A percentile compares a stretch with the other conserved stretches of the same genome.
Evolutionary conservation across 176 grass and related monocot genomes (phyloP).

Genomic region (Musa itinerans): DNA sequence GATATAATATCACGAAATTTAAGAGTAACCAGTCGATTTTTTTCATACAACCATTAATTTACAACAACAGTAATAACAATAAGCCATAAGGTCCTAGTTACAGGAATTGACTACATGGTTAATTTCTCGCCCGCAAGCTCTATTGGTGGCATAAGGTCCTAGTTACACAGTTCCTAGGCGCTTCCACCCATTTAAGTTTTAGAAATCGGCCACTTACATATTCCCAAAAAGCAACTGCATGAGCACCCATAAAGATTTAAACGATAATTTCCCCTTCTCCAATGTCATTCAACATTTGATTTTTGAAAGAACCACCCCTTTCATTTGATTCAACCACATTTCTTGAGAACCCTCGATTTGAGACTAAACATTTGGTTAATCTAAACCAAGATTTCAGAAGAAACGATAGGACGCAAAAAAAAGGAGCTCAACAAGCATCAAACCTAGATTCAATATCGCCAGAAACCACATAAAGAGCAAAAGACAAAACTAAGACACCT

Average conservation of each 20-base stretch:
- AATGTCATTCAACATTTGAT: not conserved
- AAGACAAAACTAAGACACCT: slow-evolving; percentile 35
- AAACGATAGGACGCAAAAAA: no score
- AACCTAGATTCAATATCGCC: not conserved
- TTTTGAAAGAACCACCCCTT: no score
- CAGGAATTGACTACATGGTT: no score
- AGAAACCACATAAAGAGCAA: not conserved
- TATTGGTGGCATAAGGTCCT: no score
- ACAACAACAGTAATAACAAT: no score
- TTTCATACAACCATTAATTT: no score
- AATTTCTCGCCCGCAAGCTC: no score
- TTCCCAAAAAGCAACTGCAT: not conserved
- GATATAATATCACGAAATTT: no score
- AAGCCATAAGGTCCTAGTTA: no score
- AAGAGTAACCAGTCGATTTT: no score
- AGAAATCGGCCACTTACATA: not conserved
- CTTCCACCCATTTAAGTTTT: not conserved
- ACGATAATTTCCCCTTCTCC: not conserved
- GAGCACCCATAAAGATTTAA: not conserved
- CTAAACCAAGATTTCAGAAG: no score
- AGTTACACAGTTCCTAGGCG: not conserved
- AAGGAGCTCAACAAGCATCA: not conserved
- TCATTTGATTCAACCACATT: not conserved
- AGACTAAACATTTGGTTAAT: no score
- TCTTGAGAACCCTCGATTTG: not conserved